Evolutionary conservation across 2,329 filamentous ascomycete genomes (phyloP), one percentile per base, ranked within the genome.

Genomic region (Escovopsis sp.): DNA sequence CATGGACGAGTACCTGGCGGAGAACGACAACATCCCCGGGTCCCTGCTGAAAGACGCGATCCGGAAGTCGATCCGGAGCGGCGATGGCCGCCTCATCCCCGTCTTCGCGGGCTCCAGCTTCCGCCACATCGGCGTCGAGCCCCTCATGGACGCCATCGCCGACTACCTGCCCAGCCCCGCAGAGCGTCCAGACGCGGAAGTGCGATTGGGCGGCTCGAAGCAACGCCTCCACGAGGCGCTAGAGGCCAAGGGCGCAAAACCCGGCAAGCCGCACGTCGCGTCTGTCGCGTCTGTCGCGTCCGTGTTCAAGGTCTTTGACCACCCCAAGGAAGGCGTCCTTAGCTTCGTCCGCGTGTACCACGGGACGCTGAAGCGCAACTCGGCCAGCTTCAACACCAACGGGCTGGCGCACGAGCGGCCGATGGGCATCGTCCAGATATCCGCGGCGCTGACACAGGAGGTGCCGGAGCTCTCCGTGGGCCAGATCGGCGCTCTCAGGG

Each of bases 291-390:
- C 81, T 6, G 62, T 76, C 3, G 72, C 76, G 24, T 84, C 81
- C 13, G 74, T 96, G 1, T 98, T 96, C 72, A 98, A 98, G 61
- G 91, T 96, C 6, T 86, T 91, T 48, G 82, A 89, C 49, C 89
- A 96, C 53, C 68, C 83, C 8, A 81, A 81, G 48, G 79, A 87
- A 43, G 91, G 91, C 14, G 81, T 93, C 41, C 71, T 96, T 45
- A 87, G 93, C 47, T 96, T 93, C 55, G 81, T 96, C 9, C 79
- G 91, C 34, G 85, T 95, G 7, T 96, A 96, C 60, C 84, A 86
- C 24, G 91, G 91, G 9, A 73, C 76, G 2, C 65, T 98, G 41
- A 75, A 78, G 44, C 79, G 79, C 37, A 86, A 85, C 50, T 72
- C 78, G 9, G 65, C 78, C 3, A 74, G 93, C 24, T 96, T 82